Evolutionary conservation across 352 stramenopile genomes (phyloP).

Genomic region (Aphanomyces invadans): DNA sequence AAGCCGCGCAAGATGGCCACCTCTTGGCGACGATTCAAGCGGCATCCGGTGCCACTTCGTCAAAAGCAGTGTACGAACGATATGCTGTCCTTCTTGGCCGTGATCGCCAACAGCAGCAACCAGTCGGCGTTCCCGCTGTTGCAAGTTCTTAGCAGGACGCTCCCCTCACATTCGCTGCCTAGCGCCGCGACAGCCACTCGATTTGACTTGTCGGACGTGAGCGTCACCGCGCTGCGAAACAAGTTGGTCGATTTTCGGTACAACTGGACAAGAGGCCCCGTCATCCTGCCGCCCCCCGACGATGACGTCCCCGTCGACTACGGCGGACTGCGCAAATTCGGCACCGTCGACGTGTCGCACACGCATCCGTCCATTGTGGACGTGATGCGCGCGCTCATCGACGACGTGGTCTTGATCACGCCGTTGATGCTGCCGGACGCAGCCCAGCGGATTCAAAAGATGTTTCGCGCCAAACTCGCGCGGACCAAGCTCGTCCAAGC

Average conservation of each 20-base stretch:
- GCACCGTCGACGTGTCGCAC: constrained; percentile 48
- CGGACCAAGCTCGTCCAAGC: constrained; percentile 32
- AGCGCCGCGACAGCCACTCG: not conserved
- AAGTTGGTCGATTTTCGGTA: constrained; percentile 20
- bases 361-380: constrained; percentile 56
- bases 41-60: not conserved
- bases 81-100: no score
- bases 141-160: no score
- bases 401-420: constrained; percentile 27
- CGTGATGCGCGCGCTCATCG: constrained; percentile 43
- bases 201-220: constrained; percentile 14
- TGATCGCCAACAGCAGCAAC: no score
- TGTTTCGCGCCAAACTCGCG: constrained; percentile 37
- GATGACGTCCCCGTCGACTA: constrained; percentile 3
- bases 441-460: constrained; percentile 48
- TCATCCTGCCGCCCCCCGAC: not conserved
- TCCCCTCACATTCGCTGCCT: no score
- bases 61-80: no score
- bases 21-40: constrained; percentile 12
- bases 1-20: constrained; percentile 13
- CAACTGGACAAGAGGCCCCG: constrained; percentile 5
- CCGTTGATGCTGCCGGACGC: constrained; percentile 40
- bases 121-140: no score
- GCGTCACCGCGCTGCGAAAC: not conserved
- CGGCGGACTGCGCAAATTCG: constrained; percentile 17